phyloP scores from a whole-genome alignment of 1,284 basidiomycete genomes.

The Rhodotorula sp. region DNA sequence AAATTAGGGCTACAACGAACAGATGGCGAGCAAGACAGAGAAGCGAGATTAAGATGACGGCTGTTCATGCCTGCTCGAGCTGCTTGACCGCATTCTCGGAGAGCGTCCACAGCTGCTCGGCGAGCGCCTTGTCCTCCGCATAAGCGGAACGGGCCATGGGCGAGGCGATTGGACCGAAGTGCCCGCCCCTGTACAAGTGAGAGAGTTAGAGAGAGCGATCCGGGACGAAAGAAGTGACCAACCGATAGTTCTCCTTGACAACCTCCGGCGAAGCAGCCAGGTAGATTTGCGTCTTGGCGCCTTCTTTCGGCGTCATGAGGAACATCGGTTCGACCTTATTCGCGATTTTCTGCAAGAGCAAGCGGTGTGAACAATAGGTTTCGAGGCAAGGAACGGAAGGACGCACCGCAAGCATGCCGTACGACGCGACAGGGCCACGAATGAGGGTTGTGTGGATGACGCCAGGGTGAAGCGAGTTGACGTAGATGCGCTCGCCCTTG shows the following conservation, averaged over 20 bases:
- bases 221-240: background rate
- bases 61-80: background rate
- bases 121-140: conserved; percentile 25
- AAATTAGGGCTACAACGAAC: no score
- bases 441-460: conserved; percentile 32
- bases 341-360: background rate
- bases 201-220: background rate
- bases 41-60: no score
- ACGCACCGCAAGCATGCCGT: conserved; percentile 22
- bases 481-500: conserved; percentile 31
- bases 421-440: conserved; percentile 38
- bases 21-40: no score
- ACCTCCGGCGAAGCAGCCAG: conserved; percentile 48
- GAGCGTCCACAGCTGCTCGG: conserved; percentile 38
- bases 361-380: no score
- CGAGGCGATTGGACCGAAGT: conserved; percentile 46
- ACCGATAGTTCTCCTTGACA: conserved; percentile 33
- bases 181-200: conserved; percentile 40
- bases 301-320: conserved; percentile 41
- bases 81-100: conserved; percentile 31
- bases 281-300: conserved; percentile 49
- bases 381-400: background rate
- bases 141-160: conserved; percentile 14
- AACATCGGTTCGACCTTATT: background rate
- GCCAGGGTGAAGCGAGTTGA: conserved; percentile 35